Evolutionary conservation across 75 land plant species (phyloP), one percentile per base, ranked within the genome.

Genomic region (Sequoiadendron giganteum): DNA sequence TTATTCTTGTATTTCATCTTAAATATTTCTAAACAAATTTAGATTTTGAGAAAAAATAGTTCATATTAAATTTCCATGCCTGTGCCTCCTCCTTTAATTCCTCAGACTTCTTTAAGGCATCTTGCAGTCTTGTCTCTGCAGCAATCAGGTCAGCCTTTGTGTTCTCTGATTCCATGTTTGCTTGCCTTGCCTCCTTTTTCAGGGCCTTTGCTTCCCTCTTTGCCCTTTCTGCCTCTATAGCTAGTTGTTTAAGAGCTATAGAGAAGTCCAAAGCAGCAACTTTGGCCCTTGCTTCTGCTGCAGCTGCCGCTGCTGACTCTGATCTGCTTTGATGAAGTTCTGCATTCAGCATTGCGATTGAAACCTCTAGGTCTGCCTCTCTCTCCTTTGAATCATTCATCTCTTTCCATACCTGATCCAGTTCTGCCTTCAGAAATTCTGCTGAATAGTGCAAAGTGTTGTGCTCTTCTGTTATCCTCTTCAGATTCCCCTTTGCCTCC

Each of bases 161-260:
- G 45, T 28, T 28, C 32, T 47, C 84, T 43, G 84, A 30, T 45
- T 82, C 84, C 34, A 82, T 25, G 21, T 82, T 82, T 45, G 49
- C 84, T 82, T 82, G n/a, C n/a, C 84, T 43, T 82, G 84, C 52
- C 10, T 82, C 84, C 48, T 45, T 34, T 43, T 82, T 82, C 84
- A 82, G 47, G n/a, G 49, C 47, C 30, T 82, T 47, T 2, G 84
- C 84, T 30, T 82, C 84, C n/a, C 47, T 28, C 52, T 38, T 82
- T 3, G 84, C 84, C 14, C 42, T 13, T 34, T 45, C 84, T 43
- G 84, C 48, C n/a, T 82, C 49, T 82, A 11, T 47, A 82, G 47
- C 48, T 39, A 82, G 47, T 28, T 82, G 84, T 82, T 28, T 43
- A 25, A 82, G 84, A 82, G 84, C 84, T 82, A 82, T 32, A 75